phyloP scores from a whole-genome alignment of 768 basidiomycete genomes.

The Neoboletus magnificus region DNA sequence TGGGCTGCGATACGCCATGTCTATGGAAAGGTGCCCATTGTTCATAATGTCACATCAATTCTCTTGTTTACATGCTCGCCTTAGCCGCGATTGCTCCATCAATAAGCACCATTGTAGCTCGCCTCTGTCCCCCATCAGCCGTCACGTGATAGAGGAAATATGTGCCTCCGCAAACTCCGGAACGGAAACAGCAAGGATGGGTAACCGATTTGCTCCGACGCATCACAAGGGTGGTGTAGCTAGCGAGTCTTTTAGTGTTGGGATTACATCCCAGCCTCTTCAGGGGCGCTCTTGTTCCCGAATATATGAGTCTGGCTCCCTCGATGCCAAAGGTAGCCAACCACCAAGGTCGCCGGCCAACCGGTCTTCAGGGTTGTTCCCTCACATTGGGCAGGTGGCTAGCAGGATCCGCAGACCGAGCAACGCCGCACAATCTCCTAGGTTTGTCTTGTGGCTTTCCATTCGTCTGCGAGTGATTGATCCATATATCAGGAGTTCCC shows the following conservation, averaged over 20 bases:
- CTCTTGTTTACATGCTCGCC: neutral
- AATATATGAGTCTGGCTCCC: neutral
- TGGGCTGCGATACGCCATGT: neutral
- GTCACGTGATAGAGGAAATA: conserved; percentile 16
- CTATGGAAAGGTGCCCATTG: conserved; percentile 4
- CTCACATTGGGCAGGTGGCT: neutral
- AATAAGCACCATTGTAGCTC: conserved; percentile 1
- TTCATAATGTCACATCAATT: neutral
- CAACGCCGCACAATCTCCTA: neutral
- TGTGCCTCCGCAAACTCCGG: conserved; percentile 1
- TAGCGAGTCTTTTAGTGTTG: neutral
- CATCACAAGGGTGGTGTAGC: neutral
- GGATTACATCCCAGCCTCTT: neutral
- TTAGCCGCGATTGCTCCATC: neutral
- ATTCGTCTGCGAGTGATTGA: neutral
- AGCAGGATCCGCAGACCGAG: conserved; percentile 3
- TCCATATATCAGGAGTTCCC: neutral
- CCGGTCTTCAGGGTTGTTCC: neutral
- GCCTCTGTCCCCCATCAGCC: conserved; percentile 20
- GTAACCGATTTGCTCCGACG: neutral
- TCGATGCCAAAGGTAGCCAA: neutral
- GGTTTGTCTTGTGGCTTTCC: conserved; percentile 4
- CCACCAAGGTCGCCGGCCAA: neutral
- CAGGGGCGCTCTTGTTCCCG: neutral
- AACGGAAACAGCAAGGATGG: neutral